phyloP scores from a whole-genome alignment of 169 alveolate genomes.

The Plasmodium knowlesi region DNA sequence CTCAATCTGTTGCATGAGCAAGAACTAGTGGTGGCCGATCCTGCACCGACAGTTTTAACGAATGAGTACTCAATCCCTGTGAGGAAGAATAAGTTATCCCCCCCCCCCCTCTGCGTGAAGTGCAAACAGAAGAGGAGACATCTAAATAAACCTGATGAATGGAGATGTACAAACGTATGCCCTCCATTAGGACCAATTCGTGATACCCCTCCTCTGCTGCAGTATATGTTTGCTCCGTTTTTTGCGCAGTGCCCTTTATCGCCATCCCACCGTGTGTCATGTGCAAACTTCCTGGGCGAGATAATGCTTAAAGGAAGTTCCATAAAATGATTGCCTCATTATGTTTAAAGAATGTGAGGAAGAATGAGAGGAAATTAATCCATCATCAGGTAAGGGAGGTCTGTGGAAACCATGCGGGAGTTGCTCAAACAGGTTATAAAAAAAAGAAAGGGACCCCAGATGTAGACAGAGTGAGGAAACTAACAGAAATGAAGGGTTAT shows the following conservation, averaged over 20 bases:
- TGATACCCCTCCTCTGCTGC: neutral
- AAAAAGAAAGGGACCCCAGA: neutral
- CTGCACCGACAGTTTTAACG: neutral
- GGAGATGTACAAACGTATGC: neutral
- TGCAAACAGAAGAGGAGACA: neutral
- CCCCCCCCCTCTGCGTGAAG: neutral
- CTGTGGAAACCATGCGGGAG: neutral
- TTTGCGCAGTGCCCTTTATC: neutral
- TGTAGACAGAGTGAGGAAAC: neutral
- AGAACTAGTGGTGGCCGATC: neutral
- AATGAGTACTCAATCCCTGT: neutral
- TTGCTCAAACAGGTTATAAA: neutral
- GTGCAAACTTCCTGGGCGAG: neutral
- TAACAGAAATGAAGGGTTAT: neutral
- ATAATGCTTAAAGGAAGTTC: constrained; percentile 7
- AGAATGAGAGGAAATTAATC: constrained; percentile 11
- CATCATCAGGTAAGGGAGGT: neutral
- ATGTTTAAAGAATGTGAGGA: constrained; percentile 1
- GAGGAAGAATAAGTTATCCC: neutral
- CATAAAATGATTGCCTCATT: constrained; percentile 1
- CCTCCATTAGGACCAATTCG: neutral
- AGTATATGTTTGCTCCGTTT: neutral
- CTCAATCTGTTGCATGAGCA: neutral
- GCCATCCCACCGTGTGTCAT: neutral
- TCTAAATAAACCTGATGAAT: neutral